phyloP scores from a whole-genome alignment of 257 asterid genomes.

The Nicotiana noctiflora region DNA sequence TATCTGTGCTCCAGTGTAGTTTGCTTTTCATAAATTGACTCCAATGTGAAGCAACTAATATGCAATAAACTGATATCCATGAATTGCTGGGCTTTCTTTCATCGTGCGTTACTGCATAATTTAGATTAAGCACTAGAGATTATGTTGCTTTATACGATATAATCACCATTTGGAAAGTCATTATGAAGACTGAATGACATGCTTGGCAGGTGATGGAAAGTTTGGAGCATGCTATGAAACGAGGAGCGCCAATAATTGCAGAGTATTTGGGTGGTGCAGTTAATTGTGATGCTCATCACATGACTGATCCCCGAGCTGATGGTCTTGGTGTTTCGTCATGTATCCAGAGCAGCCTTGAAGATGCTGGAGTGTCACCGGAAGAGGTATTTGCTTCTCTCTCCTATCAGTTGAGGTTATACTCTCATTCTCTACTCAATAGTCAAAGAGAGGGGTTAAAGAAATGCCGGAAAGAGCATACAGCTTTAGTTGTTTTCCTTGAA shows the following conservation, averaged over 20 bases:
- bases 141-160: background rate
- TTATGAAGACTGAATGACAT: background rate
- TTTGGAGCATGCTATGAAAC: constrained; percentile 87
- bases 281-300: constrained; percentile 91
- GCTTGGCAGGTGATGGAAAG: constrained; percentile 83
- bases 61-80: background rate
- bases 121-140: background rate
- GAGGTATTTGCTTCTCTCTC: constrained; percentile 46
- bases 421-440: constrained; percentile 1
- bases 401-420: background rate
- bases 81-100: background rate
- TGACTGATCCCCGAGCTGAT: constrained; percentile 97
- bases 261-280: constrained; percentile 96
- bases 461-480: background rate
- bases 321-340: constrained; percentile 96
- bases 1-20: background rate
- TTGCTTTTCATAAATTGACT: background rate
- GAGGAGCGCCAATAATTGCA: constrained; percentile 86
- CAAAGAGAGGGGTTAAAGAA: background rate
- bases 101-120: background rate
- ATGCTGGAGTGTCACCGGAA: constrained; percentile 89
- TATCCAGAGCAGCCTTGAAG: constrained; percentile 63
- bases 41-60: background rate
- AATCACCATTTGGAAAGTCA: background rate
- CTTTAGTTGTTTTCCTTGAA: background rate